phyloP scores from a whole-genome alignment of 805 yeast genomes.

The Metschnikowia reukaufii region DNA sequence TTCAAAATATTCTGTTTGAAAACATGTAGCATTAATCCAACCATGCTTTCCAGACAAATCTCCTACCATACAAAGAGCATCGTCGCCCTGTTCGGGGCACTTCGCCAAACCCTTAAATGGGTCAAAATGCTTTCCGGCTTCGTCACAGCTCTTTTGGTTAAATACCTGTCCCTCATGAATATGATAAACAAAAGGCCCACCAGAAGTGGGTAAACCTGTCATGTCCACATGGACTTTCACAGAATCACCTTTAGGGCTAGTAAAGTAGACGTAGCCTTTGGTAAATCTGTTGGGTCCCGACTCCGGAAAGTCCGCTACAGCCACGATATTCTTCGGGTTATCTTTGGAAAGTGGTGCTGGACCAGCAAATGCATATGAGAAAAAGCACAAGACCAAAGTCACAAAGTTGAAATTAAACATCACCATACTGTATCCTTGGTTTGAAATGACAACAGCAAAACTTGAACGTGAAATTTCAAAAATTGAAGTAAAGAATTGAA shows the following conservation, averaged over 20 bases:
- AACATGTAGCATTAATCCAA: slow-evolving; percentile 65
- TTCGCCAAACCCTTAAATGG: slow-evolving; percentile 57
- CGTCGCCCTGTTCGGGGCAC: slow-evolving; percentile 52
- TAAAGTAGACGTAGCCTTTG: slow-evolving; percentile 51
- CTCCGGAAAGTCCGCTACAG: slow-evolving; percentile 55
- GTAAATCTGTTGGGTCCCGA: slow-evolving; percentile 14
- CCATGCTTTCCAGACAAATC: slow-evolving; percentile 82
- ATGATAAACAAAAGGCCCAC: slow-evolving; percentile 71
- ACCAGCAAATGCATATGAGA: slow-evolving; percentile 25
- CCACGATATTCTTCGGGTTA: slow-evolving; percentile 52
- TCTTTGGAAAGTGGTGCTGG: slow-evolving; percentile 52
- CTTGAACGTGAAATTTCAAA: slow-evolving; percentile 1
- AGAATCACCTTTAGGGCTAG: slow-evolving; percentile 54
- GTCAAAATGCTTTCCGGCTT: slow-evolving; percentile 57
- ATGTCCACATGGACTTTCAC: slow-evolving; percentile 69
- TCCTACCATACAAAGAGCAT: slow-evolving; percentile 66
- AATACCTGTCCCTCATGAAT: slow-evolving; percentile 61
- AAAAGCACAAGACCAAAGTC: slow-evolving; percentile 2
- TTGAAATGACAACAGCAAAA: neutral
- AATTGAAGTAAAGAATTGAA: neutral
- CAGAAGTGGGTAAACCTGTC: slow-evolving; percentile 64
- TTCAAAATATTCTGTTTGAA: slow-evolving; percentile 61
- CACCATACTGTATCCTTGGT: neutral
- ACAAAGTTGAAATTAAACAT: slow-evolving; percentile 2
- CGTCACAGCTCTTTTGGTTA: slow-evolving; percentile 49